phyloP scores from a whole-genome alignment of 225 moss, liverwort and hornwort genomes.

The Pleurozium schreberi region DNA sequence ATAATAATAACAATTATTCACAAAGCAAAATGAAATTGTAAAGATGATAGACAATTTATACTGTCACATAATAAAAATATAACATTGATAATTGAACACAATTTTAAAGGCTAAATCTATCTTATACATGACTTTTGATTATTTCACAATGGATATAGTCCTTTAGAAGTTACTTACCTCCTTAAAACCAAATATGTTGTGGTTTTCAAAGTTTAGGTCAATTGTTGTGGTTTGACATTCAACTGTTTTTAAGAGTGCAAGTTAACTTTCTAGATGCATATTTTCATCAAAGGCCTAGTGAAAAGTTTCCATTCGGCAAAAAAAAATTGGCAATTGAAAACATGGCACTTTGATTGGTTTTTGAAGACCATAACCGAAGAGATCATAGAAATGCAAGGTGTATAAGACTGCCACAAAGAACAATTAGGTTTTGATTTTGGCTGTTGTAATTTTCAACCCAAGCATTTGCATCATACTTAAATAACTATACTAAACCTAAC shows the following conservation, averaged over 20 bases:
- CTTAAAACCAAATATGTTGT: not conserved
- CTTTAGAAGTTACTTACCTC: fast-evolving
- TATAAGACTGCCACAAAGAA: not conserved
- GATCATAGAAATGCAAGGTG: not conserved
- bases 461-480: not conserved
- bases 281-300: not conserved
- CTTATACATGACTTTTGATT: not conserved
- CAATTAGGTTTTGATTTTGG: too few relatives aligned
- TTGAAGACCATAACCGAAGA: not conserved
- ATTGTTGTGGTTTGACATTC: not conserved
- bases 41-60: not conserved
- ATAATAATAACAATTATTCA: not conserved
- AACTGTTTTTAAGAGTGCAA: fast-evolving
- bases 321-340: not conserved
- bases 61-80: not conserved
- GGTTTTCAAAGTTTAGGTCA: not conserved
- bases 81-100: not conserved
- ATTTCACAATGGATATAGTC: not conserved
- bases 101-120: not conserved
- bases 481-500: not conserved
- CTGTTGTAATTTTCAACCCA: not conserved
- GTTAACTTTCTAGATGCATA: not conserved
- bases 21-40: not conserved
- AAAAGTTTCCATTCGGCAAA: not conserved
- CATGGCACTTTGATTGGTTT: not conserved